Conservation (phyloP, 257 asterid genomes). For the Solanum appendiculatum region DNA sequence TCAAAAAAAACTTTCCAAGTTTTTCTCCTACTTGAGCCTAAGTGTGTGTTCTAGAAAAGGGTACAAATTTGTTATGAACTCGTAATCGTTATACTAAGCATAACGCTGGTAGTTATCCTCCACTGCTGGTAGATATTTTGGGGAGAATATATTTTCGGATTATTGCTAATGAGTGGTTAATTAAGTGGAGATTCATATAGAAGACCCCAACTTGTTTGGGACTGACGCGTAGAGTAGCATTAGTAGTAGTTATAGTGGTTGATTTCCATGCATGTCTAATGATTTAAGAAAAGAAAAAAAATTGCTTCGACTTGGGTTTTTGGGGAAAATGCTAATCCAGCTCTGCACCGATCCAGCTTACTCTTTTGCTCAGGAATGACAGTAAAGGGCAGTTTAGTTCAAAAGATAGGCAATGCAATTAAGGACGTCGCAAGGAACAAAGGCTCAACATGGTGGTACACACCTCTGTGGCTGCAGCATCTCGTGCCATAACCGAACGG, state of each 20-base stretch:
- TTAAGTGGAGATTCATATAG: no score
- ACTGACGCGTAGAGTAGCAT: no score
- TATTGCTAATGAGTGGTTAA: background rate
- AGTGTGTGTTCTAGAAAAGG: background rate
- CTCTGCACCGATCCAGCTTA: background rate
- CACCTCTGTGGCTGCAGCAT: slow-evolving; percentile 87
- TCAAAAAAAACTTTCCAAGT: background rate
- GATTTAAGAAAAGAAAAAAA: background rate
- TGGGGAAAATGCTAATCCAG: background rate
- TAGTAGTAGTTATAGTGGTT: no score
- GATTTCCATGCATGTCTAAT: background rate
- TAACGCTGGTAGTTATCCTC: background rate
- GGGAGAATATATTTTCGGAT: background rate
- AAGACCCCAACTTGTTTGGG: no score
- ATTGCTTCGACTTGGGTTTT: background rate
- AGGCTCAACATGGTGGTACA: slow-evolving; percentile 84
- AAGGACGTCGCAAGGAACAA: slow-evolving; percentile 43
- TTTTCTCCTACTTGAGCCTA: background rate
- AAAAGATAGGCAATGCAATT: slow-evolving; percentile 48
- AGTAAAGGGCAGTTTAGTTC: slow-evolving; percentile 28
- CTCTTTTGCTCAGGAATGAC: slow-evolving; percentile 13
- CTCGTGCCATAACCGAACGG: slow-evolving; percentile 69
- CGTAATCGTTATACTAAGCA: background rate
- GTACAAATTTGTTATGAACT: background rate
- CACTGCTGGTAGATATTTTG: background rate